Evolutionary conservation across 805 yeast species (phyloP), one percentile per base, ranked within the genome.

Genomic region (Saccharomyces eubayanus): DNA sequence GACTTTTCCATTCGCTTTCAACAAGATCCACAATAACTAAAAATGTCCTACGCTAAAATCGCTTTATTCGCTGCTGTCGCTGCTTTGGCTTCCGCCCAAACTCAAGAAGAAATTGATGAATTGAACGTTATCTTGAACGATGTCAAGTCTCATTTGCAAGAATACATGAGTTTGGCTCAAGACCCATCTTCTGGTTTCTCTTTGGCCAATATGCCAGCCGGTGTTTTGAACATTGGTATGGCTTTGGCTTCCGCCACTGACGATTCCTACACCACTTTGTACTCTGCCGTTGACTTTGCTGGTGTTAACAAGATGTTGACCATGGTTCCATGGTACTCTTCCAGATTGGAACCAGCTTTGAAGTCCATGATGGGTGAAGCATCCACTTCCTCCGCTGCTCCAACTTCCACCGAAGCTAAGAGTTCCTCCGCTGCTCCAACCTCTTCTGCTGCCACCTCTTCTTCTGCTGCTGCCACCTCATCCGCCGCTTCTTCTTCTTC

Each of bases 301-400:
- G 63, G 62, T 46, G 67, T 69, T 36, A 56, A 60, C 9, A 29
- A 65, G 5, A 59, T 67, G 56, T 57, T 69, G 28, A 64, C 72
- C 29, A 68, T 62, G 36, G 58, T 71, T 48, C 70, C 73, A 59
- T 71, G 73, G 73, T 71, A 66, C 58, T 61, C 68, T 31, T 52
- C 61, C 49, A 65, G 69, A 58, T 46, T 67, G 21, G 59, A 57
- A 30, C 57, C 64, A 29, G 56, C 47, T 28, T 47, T 59, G 24
- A 49, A 53, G 24, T 36, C 59, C 47, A 28, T 45, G 40, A 20
- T 36, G 6, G 51, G 40, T 28, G 55, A 51, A 29, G 14, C 40
- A 3, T 21, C 46, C 45, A 43, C 57, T 31, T n/a, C 50, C 30
- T 31, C 43, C 24, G 40, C 54, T 45, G 53, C 30, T 31, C 60